Conservation (phyloP, 2,329 filamentous ascomycete genomes). For the Cordyceps militaris region DNA sequence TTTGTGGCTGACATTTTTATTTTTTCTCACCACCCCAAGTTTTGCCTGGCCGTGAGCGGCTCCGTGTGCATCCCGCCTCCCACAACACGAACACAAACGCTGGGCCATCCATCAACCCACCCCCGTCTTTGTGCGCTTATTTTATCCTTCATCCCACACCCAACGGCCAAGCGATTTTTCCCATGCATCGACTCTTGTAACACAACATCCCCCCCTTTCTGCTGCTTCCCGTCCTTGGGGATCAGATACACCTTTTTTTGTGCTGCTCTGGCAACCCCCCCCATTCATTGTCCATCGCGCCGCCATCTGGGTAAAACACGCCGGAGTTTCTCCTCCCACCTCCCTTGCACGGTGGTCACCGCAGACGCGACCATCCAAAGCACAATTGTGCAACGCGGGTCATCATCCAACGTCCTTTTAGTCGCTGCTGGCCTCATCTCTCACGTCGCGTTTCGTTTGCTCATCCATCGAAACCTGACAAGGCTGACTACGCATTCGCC, state of each 20-base stretch:
- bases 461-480: neutral
- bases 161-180: neutral
- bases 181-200: slow-evolving; percentile 9
- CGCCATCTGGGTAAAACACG: neutral
- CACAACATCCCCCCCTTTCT: neutral
- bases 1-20: slow-evolving; percentile 9
- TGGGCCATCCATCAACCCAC: neutral
- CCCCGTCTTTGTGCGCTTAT: neutral
- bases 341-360: neutral
- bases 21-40: neutral
- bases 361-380: neutral
- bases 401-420: neutral
- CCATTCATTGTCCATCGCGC: neutral
- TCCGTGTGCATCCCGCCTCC: slow-evolving; percentile 1
- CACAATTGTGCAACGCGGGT: neutral
- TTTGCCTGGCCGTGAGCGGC: neutral
- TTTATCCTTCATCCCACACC: slow-evolving; percentile 2
- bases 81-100: slow-evolving; percentile 7
- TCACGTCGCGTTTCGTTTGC: neutral
- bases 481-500: neutral
- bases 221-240: neutral
- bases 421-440: no score
- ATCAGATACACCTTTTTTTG: neutral
- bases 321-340: neutral
- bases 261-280: slow-evolving; percentile 5